Evolutionary conservation across 306 rosid genomes (phyloP), one percentile per base, ranked within the genome.

Genomic region (Ziziphus jujuba): DNA sequence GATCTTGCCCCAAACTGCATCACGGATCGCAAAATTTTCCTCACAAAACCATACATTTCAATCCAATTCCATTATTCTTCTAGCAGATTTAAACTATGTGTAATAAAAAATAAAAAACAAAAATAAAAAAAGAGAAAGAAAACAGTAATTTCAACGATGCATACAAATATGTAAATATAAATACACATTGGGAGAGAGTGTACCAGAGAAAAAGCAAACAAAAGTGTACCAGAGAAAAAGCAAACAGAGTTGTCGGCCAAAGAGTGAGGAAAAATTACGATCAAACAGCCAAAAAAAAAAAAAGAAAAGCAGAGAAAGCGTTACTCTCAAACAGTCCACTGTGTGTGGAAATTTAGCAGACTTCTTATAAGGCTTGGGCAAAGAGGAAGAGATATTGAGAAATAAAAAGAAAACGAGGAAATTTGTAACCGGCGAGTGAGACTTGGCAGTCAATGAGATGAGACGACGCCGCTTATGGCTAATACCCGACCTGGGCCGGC

Each of bases 401-500:
- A 33, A 34, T 73, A 51, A 70, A 44, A 69, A 69, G 28, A 65
- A 33, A 54, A n/a, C n/a, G 51, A 50, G 21, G 33, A 2, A 11
- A 17, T 60, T 44, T 57, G 81, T 78, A 85, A 85, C 90, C 82
- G 86, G 84, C 80, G 72, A 28, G 33, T 28, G 33, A 61, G 35
- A 16, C 35, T 25, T 22, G 20, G 66, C 24, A 47, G 64, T 35
- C 58, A 72, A 56, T 70, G 70, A 65, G 31, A 48, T 23, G 45
- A 75, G 77, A 56, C 80, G 82, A 66, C 80, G 75, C 55, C 76
- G 74, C 64, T 59, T 62, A 0, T 58, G 23, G 9, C 17, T n/a
- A 25, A 49, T 63, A 0, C 35, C 72, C 66, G 74, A 66, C 77
- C 73, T 61, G 53, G 75, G 95, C 90, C 97, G 96, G 97, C 95